These are phyloP conservation scores for Vitis rupestris DNA, from an alignment of 164 flowering plant genomes.

Conservation along the genomic window DNA sequence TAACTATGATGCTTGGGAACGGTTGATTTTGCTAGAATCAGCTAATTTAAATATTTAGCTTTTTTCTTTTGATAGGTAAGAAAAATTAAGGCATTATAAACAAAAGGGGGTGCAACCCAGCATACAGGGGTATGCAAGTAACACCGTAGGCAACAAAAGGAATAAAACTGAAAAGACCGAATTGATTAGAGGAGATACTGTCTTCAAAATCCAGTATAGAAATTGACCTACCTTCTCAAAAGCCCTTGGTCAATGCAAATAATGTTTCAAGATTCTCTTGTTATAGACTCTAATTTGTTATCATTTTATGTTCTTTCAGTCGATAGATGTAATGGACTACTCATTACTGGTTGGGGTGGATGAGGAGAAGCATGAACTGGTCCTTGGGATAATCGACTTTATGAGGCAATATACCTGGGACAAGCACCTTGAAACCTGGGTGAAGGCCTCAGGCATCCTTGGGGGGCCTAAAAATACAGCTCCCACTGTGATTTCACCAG, in stretches of 20 bases:
- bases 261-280: background rate
- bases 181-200: too few relatives aligned
- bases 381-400: constrained; percentile 40
- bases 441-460: constrained; percentile 54
- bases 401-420: constrained; percentile 70
- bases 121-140: too few relatives aligned
- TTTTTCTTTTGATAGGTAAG: background rate
- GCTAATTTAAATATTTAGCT: background rate
- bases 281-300: background rate
- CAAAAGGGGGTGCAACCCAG: background rate
- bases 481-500: constrained; percentile 59
- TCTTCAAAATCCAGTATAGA: too few relatives aligned
- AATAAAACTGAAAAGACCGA: too few relatives aligned
- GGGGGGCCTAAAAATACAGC: constrained; percentile 53
- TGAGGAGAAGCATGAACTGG: constrained; percentile 33
- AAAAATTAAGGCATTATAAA: background rate
- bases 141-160: too few relatives aligned
- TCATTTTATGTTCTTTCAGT: constrained; percentile 10
- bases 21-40: background rate
- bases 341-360: constrained; percentile 37
- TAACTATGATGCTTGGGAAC: background rate
- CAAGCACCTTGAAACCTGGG: constrained; percentile 68
- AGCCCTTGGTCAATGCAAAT: background rate
- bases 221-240: too few relatives aligned
- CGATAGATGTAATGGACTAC: constrained; percentile 35